Evolutionary conservation across 2,329 filamentous ascomycete genomes (phyloP), one percentile per base, ranked within the genome.

Genomic region (Tolypocladium cylindrosporum): DNA sequence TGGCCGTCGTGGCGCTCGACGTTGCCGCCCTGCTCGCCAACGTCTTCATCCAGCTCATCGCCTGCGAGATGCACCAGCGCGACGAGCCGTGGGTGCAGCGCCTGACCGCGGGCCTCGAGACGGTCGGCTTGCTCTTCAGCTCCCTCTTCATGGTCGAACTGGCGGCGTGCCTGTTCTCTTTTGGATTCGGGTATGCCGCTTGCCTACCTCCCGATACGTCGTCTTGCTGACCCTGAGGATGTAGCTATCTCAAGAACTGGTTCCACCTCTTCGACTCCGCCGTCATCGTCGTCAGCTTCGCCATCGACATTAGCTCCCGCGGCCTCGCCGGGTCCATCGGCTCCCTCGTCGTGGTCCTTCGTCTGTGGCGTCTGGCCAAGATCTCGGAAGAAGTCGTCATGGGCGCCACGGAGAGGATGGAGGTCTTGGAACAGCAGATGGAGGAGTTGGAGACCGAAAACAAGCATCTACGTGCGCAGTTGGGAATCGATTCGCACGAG

Each of bases 291-390:
- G 72, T 77, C 2, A 81, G 81, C 62, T 88, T 89, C 67, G 67
- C 81, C 37, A 75, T 88, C 57, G 85, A 89, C 64, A 71, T 88
- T 27, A 68, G 84, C 3, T 75, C 85, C 19, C 78, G 79, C 42
- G 86, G 85, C 51, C 70, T 82, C 1, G 70, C 83, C 7, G 82
- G 86, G 68, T 82, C 88, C 65, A 82, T 87, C 53, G 84, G 80
- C 1, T 87, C 83, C 0, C 74, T 89, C n/a, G 79, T 89, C 54
- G 77, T 89, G 36, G 76, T 88, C 4, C 72, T 89, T 51, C 82
- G 86, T 56, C 74, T 89, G 4, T 88, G 85, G 82, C 79, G 87
- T 19, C 78, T 89, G 51, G 82, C 88, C 67, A 88, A 89, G 73
- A 86, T 89, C 55, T 81, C 87, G 8, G 84, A 89, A 65, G 86